Percentiles rank a stretch among this genome's conserved stretches.
These are phyloP conservation scores for Lasiodiplodia sp. DNA, from an alignment of 2,329 filamentous ascomycete genomes.

Conservation along the genomic window DNA sequence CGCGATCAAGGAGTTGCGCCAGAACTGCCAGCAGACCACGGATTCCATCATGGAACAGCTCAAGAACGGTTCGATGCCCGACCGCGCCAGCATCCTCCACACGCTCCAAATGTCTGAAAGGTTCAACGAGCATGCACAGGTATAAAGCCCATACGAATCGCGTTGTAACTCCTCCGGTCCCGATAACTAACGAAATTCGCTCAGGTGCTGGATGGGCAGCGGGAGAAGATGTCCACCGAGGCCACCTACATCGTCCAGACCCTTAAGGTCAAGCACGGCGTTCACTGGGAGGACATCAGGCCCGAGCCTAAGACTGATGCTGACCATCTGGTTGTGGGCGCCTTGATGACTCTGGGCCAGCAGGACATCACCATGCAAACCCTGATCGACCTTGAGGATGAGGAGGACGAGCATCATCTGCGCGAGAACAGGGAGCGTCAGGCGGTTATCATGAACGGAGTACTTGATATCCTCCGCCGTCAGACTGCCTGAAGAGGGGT, in stretches of 20 bases:
- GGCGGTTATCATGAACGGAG: too few relatives aligned
- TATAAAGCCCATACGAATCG: too few relatives aligned
- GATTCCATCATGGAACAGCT: not conserved
- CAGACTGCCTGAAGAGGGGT: too few relatives aligned
- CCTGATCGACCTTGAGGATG: not conserved
- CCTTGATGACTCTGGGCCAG: not conserved
- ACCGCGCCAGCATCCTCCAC: not conserved
- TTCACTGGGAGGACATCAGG: not conserved
- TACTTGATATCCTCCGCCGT: too few relatives aligned
- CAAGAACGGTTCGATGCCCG: not conserved
- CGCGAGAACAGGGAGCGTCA: too few relatives aligned
- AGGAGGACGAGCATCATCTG: too few relatives aligned
- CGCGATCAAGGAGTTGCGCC: not conserved
- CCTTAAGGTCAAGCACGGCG: not conserved
- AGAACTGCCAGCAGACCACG: not conserved
- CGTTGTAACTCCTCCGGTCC: too few relatives aligned
- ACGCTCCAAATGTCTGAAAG: too few relatives aligned
- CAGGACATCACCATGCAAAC: not conserved
- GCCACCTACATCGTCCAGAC: not conserved
- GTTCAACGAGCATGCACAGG: too few relatives aligned
- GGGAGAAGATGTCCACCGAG: not conserved
- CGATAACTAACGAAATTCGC: too few relatives aligned
- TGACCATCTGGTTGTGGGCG: not conserved
- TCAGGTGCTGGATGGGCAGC: not conserved
- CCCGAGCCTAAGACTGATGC: not conserved